These are phyloP conservation scores for Aspergillus proliferans DNA, from an alignment of 2,329 filamentous ascomycete species.

Conservation along the genomic window DNA sequence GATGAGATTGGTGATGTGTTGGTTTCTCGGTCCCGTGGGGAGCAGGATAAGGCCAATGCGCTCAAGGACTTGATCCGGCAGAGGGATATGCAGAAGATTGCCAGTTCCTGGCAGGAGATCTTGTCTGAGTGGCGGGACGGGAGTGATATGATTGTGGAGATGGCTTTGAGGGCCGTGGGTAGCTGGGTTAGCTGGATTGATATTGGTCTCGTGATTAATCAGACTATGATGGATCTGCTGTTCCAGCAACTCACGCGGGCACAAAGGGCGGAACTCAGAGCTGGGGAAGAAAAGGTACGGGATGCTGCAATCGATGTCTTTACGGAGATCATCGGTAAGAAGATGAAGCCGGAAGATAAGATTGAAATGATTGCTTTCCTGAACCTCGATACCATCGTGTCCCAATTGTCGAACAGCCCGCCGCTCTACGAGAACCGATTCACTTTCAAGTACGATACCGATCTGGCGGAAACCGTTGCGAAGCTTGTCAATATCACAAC, in stretches of 20 bases:
- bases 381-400: constrained; percentile 77
- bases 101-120: constrained; percentile 85
- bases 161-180: constrained; percentile 84
- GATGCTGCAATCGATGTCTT: constrained; percentile 91
- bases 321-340: constrained; percentile 93
- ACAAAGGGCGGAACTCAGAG: constrained; percentile 52
- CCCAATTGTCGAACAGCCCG: constrained; percentile 77
- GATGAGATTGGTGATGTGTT: constrained; percentile 96
- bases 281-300: constrained; percentile 75
- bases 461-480: constrained; percentile 88
- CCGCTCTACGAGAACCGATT: constrained; percentile 71
- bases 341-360: constrained; percentile 93
- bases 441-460: constrained; percentile 85
- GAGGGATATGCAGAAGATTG: constrained; percentile 82
- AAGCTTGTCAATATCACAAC: constrained; percentile 90
- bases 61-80: constrained; percentile 85
- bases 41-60: constrained; percentile 78
- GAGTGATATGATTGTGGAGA: constrained; percentile 69
- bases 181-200: constrained; percentile 99
- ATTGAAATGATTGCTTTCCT: constrained; percentile 88
- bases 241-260: constrained; percentile 80
- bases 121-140: constrained; percentile 68
- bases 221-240: constrained; percentile 75
- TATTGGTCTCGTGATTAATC: constrained; percentile 86
- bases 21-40: constrained; percentile 67